phyloP scores from a whole-genome alignment of 768 basidiomycete genomes.

The Lactifluus rugatus region DNA sequence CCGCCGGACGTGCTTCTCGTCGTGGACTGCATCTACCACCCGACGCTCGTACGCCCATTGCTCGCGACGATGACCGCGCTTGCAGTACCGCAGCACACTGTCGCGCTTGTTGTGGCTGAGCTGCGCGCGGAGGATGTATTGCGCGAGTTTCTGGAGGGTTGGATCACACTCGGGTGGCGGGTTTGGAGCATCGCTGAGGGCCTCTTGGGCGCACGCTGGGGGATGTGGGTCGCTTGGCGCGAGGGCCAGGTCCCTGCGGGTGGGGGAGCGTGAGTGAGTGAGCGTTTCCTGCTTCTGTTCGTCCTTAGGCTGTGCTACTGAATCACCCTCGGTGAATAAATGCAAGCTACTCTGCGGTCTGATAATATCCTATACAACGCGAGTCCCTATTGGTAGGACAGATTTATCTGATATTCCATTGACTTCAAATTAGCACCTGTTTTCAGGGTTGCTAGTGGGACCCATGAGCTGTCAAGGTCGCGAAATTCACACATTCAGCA shows the following conservation, averaged over 20 bases:
- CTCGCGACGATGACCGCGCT: constrained; percentile 6
- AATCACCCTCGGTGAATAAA: no score
- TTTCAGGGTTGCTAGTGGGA: no score
- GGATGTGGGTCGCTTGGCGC: constrained; percentile 7
- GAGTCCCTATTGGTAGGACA: no score
- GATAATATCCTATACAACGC: no score
- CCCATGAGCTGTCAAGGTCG: no score
- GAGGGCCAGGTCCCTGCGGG: not conserved
- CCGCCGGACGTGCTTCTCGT: not conserved
- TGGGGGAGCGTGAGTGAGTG: not conserved
- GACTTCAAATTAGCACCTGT: no score
- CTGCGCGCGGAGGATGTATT: constrained; percentile 25
- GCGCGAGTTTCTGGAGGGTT: constrained; percentile 24
- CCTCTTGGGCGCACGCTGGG: constrained; percentile 8
- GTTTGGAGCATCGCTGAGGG: constrained; percentile 12
- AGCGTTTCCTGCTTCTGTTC: not conserved
- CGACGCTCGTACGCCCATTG: not conserved
- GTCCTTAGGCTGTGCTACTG: not conserved
- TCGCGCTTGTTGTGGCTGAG: constrained; percentile 3
- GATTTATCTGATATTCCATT: no score
- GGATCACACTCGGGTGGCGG: constrained; percentile 20
- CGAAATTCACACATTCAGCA: no score
- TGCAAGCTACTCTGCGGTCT: no score
- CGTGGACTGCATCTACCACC: constrained; percentile 8
- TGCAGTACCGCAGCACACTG: not conserved